phyloP scores from a whole-genome alignment of 176 grass and related monocot species.

The Hsuehochloa calcarea region DNA sequence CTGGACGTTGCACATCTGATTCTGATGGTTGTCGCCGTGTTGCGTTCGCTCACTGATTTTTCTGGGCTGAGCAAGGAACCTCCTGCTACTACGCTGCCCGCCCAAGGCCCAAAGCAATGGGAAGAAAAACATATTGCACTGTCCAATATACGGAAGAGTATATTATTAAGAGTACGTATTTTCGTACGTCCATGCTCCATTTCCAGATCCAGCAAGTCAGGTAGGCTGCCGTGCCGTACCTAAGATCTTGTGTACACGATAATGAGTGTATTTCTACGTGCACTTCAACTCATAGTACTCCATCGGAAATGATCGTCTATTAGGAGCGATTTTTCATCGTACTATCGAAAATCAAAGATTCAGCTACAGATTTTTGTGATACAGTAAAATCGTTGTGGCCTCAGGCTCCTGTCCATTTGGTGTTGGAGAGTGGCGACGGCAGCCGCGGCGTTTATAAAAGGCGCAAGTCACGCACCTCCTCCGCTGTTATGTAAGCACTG shows the following conservation, averaged over 20 bases:
- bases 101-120: neutral
- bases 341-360: too few relatives aligned
- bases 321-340: too few relatives aligned
- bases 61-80: neutral
- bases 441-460: neutral
- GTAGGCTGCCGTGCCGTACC: neutral
- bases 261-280: slow-evolving; percentile 7
- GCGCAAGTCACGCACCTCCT: neutral
- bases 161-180: neutral
- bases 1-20: too few relatives aligned
- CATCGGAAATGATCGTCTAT: too few relatives aligned
- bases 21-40: too few relatives aligned
- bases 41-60: neutral
- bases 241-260: neutral
- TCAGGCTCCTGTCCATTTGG: too few relatives aligned
- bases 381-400: too few relatives aligned
- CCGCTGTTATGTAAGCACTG: neutral
- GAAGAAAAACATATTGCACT: neutral
- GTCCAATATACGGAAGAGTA: neutral
- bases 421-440: neutral
- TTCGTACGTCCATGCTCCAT: neutral
- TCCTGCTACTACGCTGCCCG: neutral
- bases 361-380: too few relatives aligned
- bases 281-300: neutral
- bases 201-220: slow-evolving; percentile 5